Evolutionary conservation across 1,139 yeast genomes (phyloP).

Genomic region (Candida sojae): DNA sequence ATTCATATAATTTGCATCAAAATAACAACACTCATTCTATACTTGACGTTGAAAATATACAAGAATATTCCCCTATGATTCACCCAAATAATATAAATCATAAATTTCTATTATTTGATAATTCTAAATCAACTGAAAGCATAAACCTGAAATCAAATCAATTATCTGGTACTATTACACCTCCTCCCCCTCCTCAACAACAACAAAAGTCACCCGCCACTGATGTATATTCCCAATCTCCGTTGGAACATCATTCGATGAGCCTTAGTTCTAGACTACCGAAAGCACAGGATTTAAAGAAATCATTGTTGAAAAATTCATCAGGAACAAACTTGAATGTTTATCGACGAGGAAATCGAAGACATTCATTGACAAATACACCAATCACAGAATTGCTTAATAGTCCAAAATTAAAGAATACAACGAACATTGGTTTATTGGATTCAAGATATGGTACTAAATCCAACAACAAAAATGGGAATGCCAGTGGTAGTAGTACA

Average conservation of each 20-base stretch:
- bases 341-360: slow-evolving; percentile 10
- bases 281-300: neutral
- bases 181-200: neutral
- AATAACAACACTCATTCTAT: neutral
- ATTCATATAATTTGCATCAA: no score
- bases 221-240: neutral
- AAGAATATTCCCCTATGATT: neutral
- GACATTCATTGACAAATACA: slow-evolving; percentile 8
- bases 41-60: neutral
- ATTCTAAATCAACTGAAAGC: neutral
- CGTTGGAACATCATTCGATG: neutral
- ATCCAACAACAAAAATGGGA: neutral
- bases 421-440: neutral
- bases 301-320: slow-evolving; percentile 2
- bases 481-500: neutral
- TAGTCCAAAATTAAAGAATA: slow-evolving; percentile 9
- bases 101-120: neutral
- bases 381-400: slow-evolving; percentile 9
- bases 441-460: neutral
- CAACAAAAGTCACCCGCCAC: neutral
- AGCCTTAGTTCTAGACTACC: neutral
- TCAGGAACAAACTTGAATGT: slow-evolving; percentile 11
- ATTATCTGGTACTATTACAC: neutral
- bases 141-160: neutral
- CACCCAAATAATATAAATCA: neutral